Base-by-base conservation (phyloP, 176 grass and related monocot genomes). In the Canna indica region DNA sequence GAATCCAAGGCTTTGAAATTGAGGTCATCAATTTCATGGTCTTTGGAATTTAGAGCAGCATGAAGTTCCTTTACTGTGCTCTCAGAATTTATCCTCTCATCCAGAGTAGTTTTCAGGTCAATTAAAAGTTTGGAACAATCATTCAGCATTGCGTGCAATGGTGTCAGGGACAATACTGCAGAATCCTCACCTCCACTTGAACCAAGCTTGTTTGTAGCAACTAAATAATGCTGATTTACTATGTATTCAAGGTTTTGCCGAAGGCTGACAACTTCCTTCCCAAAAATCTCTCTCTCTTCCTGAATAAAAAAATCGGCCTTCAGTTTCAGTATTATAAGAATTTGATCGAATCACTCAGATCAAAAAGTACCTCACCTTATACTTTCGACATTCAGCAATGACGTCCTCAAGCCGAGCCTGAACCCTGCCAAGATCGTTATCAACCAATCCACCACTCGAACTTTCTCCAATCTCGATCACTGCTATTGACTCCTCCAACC, bases 211-310 rank as follows among this genome's bases (percentile, higher is more conserved):
- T 30, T 3, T 38, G 35, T 24, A 46, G 44, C 42, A 47, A 32
- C 34, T 38, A 41, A 38, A 30, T 74, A 44, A 27, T 83, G 82
- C 17, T 64, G 61, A 26, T 79, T 67, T 27, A 85, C 64, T 57
- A 90, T 76, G 47, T 85, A 84, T 34, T 77, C 67, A 26, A 99
- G 75, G 73, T 87, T 68, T 81, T 70, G 67, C 69, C 78, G 76
- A 56, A 99, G 82, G 36, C 63, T 73, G 24, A 69, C 75, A 29
- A 88, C 62, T 61, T 93, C 89, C 72, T 80, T 80, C 0, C 82
- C 86, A 83, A 92, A 88, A 54, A 80, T 47, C n/a, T 90, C 94
- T 68, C 85, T 90, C 80, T 99, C 94, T 87, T 93, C 89, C 94
- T 99, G 78, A 81, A 89, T 73, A 32, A 84, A 79, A 69, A 72